A percentile compares a stretch with the other conserved stretches of the same genome.
phyloP scores from a whole-genome alignment of 2,329 filamentous ascomycete species.

The Colletotrichum costaricense region DNA sequence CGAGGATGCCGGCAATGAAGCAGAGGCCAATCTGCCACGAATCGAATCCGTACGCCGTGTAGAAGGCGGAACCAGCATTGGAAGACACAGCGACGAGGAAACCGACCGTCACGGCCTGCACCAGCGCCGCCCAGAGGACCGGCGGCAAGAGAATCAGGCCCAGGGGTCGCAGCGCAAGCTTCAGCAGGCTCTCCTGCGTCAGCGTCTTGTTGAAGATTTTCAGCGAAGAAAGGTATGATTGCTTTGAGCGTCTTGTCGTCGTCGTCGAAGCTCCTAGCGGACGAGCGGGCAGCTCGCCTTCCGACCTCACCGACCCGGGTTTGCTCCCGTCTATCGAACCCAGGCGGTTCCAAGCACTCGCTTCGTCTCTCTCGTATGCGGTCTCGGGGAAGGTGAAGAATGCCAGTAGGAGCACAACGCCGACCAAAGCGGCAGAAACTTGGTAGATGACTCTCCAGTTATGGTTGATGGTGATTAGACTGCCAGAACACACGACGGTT shows the following conservation, averaged over 20 bases:
- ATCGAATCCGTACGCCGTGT: slow-evolving; percentile 54
- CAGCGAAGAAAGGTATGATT: slow-evolving; percentile 49
- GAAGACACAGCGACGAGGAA: slow-evolving; percentile 67
- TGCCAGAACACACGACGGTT: slow-evolving; percentile 30
- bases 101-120: slow-evolving; percentile 65
- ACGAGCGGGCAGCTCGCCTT: slow-evolving; percentile 33
- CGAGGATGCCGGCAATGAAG: slow-evolving; percentile 61
- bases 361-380: slow-evolving; percentile 51
- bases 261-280: neutral
- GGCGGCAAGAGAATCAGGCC: slow-evolving; percentile 61
- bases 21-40: slow-evolving; percentile 62
- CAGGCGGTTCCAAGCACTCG: slow-evolving; percentile 13
- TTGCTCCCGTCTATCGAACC: slow-evolving; percentile 18
- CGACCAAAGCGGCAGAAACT: slow-evolving; percentile 61
- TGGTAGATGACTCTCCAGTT: slow-evolving; percentile 64
- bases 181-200: slow-evolving; percentile 59
- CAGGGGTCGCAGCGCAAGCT: slow-evolving; percentile 61
- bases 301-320: slow-evolving; percentile 30
- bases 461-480: slow-evolving; percentile 60
- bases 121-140: slow-evolving; percentile 65
- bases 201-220: slow-evolving; percentile 52
- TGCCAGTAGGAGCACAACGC: slow-evolving; percentile 57
- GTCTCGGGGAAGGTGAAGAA: slow-evolving; percentile 70
- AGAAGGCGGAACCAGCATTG: slow-evolving; percentile 59
- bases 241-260: slow-evolving; percentile 34